These are phyloP conservation scores for Nitzschia sp. DNA, from an alignment of 108 stramenopile species.

Conservation along the genomic window DNA sequence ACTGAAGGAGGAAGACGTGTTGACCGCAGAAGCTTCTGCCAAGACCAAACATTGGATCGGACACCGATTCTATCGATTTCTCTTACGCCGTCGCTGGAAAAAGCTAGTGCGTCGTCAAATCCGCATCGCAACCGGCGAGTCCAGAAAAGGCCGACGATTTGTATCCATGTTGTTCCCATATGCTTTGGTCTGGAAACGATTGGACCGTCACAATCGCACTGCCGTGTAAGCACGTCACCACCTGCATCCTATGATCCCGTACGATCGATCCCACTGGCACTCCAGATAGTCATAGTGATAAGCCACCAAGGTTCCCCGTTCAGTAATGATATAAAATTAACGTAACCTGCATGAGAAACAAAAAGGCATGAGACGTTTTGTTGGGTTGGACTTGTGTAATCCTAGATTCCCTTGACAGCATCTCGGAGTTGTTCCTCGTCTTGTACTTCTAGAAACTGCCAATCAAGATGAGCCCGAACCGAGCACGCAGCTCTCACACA, in stretches of 20 bases:
- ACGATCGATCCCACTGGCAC: no score
- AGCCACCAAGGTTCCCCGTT: no score
- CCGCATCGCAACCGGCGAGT: constrained; percentile 3
- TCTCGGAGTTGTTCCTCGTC: constrained; percentile 35
- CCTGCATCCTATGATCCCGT: no score
- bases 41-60: background rate
- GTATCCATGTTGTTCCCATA: constrained; percentile 5
- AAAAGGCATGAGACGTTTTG: no score
- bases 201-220: background rate
- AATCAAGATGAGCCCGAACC: background rate
- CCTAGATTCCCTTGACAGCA: no score
- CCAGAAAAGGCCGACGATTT: background rate
- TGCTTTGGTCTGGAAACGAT: constrained; percentile 6
- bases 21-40: background rate
- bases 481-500: constrained; percentile 43
- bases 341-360: no score
- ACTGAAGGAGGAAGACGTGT: background rate
- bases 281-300: no score
- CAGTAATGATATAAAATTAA: no score
- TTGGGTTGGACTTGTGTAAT: no score
- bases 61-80: constrained; percentile 9
- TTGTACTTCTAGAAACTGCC: constrained; percentile 5
- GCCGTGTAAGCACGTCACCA: no score
- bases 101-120: constrained; percentile 14
- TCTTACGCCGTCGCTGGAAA: constrained; percentile 24